Evolutionary conservation across 2,329 filamentous ascomycete genomes (phyloP).

Genomic region (Trichothecium roseum): DNA sequence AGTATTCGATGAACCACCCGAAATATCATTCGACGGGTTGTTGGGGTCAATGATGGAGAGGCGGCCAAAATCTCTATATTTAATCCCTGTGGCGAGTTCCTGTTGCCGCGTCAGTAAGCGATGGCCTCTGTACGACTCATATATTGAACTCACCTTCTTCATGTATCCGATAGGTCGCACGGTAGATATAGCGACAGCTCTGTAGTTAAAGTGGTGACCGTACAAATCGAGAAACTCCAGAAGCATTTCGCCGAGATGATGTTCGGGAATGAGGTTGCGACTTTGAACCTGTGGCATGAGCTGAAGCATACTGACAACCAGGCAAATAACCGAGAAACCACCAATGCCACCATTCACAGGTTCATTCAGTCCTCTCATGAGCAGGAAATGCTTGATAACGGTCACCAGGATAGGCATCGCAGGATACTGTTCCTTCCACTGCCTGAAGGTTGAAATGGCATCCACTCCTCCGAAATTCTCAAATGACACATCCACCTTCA

Average conservation of each 20-base stretch:
- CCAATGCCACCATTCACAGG: conserved; percentile 85
- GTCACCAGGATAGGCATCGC: conserved; percentile 80
- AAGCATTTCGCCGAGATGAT: conserved; percentile 70
- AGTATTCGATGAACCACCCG: conserved; percentile 71
- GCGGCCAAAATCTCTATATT: conserved; percentile 52
- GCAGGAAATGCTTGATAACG: conserved; percentile 83
- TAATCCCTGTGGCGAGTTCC: conserved; percentile 35
- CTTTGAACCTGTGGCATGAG: conserved; percentile 63
- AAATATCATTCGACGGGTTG: conserved; percentile 74
- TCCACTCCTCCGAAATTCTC: conserved; percentile 77
- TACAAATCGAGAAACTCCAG: conserved; percentile 87
- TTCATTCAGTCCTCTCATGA: conserved; percentile 85
- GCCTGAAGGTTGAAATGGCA: conserved; percentile 69
- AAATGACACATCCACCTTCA: conserved; percentile 90
- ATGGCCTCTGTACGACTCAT: too few relatives aligned
- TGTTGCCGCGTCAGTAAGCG: conserved; percentile 2
- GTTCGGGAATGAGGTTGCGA: conserved; percentile 43
- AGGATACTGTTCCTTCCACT: conserved; percentile 72
- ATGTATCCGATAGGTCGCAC: conserved; percentile 60
- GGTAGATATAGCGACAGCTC: conserved; percentile 62
- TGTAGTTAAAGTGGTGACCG: conserved; percentile 68
- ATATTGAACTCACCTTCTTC: conserved; percentile 51
- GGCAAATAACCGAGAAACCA: conserved; percentile 87
- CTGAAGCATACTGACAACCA: conserved; percentile 83
- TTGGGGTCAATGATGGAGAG: conserved; percentile 92